Evolutionary conservation across 2,329 filamentous ascomycete genomes (phyloP).

Genomic region (Cladosporium sphaerospermum): DNA sequence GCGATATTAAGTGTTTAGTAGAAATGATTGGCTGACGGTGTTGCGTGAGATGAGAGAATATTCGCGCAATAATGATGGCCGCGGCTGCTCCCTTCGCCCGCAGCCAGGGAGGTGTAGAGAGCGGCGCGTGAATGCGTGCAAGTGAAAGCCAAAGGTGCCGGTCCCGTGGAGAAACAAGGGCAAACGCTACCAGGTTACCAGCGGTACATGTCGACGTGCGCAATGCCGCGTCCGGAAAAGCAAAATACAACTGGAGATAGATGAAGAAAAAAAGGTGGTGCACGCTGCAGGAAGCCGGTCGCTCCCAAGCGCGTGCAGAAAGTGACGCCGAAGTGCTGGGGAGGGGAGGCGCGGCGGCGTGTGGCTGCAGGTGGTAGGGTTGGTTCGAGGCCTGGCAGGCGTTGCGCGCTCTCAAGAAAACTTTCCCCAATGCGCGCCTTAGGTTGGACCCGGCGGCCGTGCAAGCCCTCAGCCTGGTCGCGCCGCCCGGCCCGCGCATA

Average conservation of each 20-base stretch:
- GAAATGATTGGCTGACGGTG: too few relatives aligned
- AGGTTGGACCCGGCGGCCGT: neutral
- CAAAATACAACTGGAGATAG: too few relatives aligned
- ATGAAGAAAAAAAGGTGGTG: neutral
- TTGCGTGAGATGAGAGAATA: too few relatives aligned
- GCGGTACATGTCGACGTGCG: too few relatives aligned
- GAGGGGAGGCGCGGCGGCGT: neutral
- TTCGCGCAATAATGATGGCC: too few relatives aligned
- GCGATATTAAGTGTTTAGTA: neutral
- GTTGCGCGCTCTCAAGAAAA: neutral
- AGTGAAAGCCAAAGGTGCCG: too few relatives aligned
- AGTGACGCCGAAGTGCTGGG: neutral
- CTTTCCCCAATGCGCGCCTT: conserved; percentile 3
- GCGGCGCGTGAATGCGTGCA: too few relatives aligned
- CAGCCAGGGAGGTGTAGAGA: too few relatives aligned
- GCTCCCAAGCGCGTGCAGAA: neutral
- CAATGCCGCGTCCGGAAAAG: too few relatives aligned
- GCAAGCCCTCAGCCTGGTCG: neutral
- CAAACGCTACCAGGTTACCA: neutral
- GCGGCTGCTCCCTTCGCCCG: too few relatives aligned
- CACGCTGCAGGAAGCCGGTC: neutral
- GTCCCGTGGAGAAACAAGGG: neutral
- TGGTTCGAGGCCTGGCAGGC: neutral
- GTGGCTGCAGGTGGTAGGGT: neutral
- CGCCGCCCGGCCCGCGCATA: too few relatives aligned